A percentile compares a stretch with the other conserved stretches of the same genome.
Evolutionary conservation across 805 yeast genomes (phyloP).

Genomic region (Myxozyma neglecta): DNA sequence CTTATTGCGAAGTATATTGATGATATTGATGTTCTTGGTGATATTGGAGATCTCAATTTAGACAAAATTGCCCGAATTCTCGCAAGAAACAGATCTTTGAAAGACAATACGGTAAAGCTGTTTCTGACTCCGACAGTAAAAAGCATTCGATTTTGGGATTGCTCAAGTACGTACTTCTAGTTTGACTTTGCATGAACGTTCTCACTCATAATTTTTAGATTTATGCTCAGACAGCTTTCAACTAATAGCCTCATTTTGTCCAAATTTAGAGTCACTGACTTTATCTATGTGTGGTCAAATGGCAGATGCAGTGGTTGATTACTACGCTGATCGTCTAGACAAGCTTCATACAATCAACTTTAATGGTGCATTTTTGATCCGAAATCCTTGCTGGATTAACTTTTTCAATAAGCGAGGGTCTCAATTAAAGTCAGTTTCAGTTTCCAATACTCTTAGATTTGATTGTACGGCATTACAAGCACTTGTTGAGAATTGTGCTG

Average conservation of each 20-base stretch:
- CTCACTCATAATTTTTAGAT: background rate
- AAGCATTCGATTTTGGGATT: slow-evolving; percentile 82
- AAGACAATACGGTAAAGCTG: slow-evolving; percentile 67
- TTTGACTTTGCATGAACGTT: background rate
- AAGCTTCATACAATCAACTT: slow-evolving; percentile 58
- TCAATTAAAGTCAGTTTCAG: slow-evolving; percentile 57
- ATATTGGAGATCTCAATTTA: slow-evolving; percentile 73
- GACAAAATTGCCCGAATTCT: slow-evolving; percentile 72
- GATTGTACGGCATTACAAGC: slow-evolving; percentile 62
- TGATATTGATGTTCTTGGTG: slow-evolving; percentile 81
- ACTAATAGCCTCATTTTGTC: slow-evolving; percentile 75
- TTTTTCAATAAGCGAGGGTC: slow-evolving; percentile 63
- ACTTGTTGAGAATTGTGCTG: slow-evolving; percentile 58
- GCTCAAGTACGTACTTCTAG: slow-evolving; percentile 56
- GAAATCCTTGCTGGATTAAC: slow-evolving; percentile 71
- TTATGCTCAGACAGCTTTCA: slow-evolving; percentile 64
- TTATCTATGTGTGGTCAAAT: slow-evolving; percentile 92
- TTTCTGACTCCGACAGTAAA: slow-evolving; percentile 64
- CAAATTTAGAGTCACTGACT: slow-evolving; percentile 62
- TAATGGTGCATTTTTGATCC: slow-evolving; percentile 88
- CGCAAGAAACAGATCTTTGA: slow-evolving; percentile 77
- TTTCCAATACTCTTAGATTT: slow-evolving; percentile 83
- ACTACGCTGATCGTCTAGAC: slow-evolving; percentile 59
- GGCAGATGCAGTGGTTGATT: slow-evolving; percentile 69
- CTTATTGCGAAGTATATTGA: slow-evolving; percentile 65